phyloP scores from a whole-genome alignment of 2,329 filamentous ascomycete species.

The Celoporthe dispersa region DNA sequence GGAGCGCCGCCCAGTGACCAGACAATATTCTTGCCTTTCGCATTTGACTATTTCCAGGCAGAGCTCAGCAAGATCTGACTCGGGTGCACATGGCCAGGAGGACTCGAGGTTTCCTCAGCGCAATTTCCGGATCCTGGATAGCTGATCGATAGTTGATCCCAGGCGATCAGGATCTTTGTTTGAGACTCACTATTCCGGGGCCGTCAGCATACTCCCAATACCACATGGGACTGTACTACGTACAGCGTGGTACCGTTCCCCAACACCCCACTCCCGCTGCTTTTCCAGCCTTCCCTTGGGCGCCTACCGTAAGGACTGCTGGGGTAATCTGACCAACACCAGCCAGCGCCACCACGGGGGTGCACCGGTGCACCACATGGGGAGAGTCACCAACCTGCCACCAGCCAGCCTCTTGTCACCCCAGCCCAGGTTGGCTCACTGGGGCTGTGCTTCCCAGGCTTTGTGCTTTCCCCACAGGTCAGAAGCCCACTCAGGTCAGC shows the following conservation, averaged over 20 bases:
- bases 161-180: background rate
- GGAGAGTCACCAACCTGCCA: background rate
- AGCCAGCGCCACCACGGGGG: background rate
- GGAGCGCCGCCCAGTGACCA: background rate
- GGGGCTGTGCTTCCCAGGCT: constrained; percentile 9
- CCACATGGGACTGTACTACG: background rate
- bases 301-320: background rate
- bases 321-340: background rate
- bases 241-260: too few species aligned
- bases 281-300: background rate
- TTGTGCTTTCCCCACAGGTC: background rate
- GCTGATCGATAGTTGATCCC: background rate
- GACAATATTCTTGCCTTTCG: background rate
- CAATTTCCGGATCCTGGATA: constrained; percentile 14
- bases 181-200: background rate
- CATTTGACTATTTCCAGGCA: background rate
- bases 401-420: background rate
- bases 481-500: background rate
- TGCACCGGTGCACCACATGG: background rate
- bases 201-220: background rate
- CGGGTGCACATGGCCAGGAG: background rate
- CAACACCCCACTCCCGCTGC: background rate
- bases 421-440: background rate
- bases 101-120: background rate
- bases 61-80: background rate